Evolutionary conservation across 2,329 filamentous ascomycete genomes (phyloP).

Genomic region (Apiospora phragmitis): DNA sequence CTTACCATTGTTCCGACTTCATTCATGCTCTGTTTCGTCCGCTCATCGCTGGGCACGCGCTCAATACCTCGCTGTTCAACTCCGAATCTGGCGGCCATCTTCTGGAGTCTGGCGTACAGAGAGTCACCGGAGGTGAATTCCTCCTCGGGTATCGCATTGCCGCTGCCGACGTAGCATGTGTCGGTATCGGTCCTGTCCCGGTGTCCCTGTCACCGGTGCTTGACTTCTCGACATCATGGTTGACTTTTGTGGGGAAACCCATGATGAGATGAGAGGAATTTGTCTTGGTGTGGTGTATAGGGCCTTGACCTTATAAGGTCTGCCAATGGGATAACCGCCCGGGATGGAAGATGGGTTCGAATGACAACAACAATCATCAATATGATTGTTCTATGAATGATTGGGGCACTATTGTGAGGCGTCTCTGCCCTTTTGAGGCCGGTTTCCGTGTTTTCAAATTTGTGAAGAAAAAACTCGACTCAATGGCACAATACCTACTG

Average conservation of each 20-base stretch:
- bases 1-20: constrained; percentile 72
- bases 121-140: constrained; percentile 19
- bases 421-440: not conserved
- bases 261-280: not conserved
- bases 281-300: not conserved
- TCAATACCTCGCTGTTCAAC: constrained; percentile 78
- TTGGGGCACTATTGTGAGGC: not conserved
- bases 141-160: constrained; percentile 17
- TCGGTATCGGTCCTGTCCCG: constrained; percentile 21
- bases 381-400: not conserved
- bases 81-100: constrained; percentile 63
- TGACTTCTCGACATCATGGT: constrained; percentile 18
- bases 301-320: not conserved
- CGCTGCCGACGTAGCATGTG: constrained; percentile 20
- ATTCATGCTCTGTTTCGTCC: constrained; percentile 63
- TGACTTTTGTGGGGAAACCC: constrained; percentile 8
- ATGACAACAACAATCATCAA: not conserved
- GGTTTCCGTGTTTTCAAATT: not conserved
- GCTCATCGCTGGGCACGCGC: constrained; percentile 69
- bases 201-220: constrained; percentile 16
- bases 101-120: constrained; percentile 47
- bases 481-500: not conserved
- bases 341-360: not conserved
- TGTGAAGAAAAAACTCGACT: not conserved
- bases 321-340: not conserved